These are phyloP conservation scores for Dorcoceras hygrometricum DNA, from an alignment of 257 asterid genomes.

Conservation along the genomic window DNA sequence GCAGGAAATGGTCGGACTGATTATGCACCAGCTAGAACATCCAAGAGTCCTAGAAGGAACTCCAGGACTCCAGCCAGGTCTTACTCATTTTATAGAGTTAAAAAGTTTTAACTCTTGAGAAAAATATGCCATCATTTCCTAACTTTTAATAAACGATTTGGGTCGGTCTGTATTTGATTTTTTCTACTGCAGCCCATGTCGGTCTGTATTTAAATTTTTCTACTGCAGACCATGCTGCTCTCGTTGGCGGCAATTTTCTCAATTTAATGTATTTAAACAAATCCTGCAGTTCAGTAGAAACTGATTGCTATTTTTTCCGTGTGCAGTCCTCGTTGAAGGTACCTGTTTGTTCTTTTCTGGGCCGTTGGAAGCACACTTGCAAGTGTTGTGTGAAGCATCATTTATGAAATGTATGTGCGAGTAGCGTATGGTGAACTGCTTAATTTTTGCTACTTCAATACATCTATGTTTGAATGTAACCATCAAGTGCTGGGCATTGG, in stretches of 20 bases:
- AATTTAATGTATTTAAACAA: background rate
- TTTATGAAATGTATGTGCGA: background rate
- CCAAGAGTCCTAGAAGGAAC: slow-evolving; percentile 46
- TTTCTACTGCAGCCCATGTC: slow-evolving; percentile 17
- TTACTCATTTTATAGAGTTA: slow-evolving; percentile 30
- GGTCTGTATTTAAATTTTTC: slow-evolving; percentile 3
- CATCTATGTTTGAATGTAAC: background rate
- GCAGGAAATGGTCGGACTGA: slow-evolving; percentile 39
- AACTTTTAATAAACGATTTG: slow-evolving; percentile 11
- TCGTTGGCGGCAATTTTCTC: background rate
- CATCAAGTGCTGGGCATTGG: background rate
- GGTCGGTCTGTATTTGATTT: background rate
- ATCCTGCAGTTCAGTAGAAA: background rate
- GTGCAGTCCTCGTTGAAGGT: slow-evolving; percentile 55
- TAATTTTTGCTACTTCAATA: background rate
- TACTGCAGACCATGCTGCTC: slow-evolving; percentile 17
- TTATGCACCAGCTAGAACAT: slow-evolving; percentile 34
- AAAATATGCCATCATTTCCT: background rate
- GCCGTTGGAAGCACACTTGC: slow-evolving; percentile 9
- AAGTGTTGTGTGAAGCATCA: background rate
- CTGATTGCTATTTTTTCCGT: slow-evolving; percentile 18
- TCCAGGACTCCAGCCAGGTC: slow-evolving; percentile 46
- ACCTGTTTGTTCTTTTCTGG: slow-evolving; percentile 10
- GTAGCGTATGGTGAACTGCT: background rate
- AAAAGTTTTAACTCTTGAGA: slow-evolving; percentile 4